Conservation (phyloP, 805 yeast species). For the Citeromyces matritensis region DNA sequence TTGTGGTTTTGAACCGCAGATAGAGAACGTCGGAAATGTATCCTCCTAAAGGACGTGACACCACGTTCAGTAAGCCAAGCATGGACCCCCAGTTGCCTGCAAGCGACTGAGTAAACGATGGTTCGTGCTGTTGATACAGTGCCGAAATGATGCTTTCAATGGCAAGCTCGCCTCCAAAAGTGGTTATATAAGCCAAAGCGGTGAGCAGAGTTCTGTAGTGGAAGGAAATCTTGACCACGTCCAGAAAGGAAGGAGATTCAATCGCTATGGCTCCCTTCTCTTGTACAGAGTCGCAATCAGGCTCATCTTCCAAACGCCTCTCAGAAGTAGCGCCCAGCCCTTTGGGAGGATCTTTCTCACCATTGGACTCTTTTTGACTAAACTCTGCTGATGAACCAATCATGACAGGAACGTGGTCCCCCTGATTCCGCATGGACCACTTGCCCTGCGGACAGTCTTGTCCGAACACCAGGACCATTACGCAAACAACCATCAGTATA, state of each 20-base stretch:
- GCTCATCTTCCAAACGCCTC: no score
- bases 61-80: constrained; percentile 15
- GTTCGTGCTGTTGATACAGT: constrained; percentile 7
- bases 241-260: constrained; percentile 9
- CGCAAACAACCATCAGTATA: constrained; percentile 13
- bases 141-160: constrained; percentile 12
- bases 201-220: constrained; percentile 13
- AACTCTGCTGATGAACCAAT: no score
- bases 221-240: constrained; percentile 7
- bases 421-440: constrained; percentile 14
- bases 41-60: constrained; percentile 15
- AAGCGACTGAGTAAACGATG: constrained; percentile 8
- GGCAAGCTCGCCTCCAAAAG: constrained; percentile 16
- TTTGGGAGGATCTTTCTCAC: no score
- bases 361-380: no score
- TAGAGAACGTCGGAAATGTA: constrained; percentile 14
- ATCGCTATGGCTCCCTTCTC: constrained; percentile 5
- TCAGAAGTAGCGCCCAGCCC: no score
- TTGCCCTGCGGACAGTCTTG: constrained; percentile 19
- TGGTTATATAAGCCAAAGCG: constrained; percentile 11
- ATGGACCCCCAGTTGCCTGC: constrained; percentile 17
- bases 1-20: constrained; percentile 11
- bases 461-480: constrained; percentile 10
- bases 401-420: no score
- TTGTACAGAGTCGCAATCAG: no score